These are phyloP conservation scores for Yamadazyma pseudoaaseri DNA, from an alignment of 1,139 yeast species.

Conservation along the genomic window DNA sequence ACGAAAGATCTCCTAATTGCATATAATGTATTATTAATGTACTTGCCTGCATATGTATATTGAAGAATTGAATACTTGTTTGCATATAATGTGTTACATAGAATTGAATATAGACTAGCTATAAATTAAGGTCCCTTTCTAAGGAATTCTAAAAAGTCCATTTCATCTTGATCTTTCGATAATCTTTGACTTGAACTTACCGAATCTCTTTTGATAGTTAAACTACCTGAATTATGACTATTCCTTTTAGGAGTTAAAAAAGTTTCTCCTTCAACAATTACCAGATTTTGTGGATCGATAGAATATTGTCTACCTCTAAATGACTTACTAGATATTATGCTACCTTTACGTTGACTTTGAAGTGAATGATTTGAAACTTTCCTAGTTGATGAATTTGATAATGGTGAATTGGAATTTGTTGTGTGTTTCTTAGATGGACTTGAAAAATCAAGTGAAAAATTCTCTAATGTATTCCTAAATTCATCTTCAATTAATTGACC, in stretches of 20 bases:
- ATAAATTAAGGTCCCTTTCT: slow-evolving; percentile 35
- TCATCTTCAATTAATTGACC: slow-evolving; percentile 30
- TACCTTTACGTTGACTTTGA: slow-evolving; percentile 10
- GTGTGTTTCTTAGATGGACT: slow-evolving; percentile 13
- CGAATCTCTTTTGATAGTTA: slow-evolving; percentile 11
- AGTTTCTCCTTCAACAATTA: slow-evolving; percentile 14
- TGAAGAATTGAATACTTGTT: neutral
- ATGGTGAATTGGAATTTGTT: neutral
- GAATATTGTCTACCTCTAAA: slow-evolving; percentile 16
- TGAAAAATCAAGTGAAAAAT: slow-evolving; percentile 26
- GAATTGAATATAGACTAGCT: neutral
- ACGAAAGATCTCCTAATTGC: too few species aligned
- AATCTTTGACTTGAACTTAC: slow-evolving; percentile 14
- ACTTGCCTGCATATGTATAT: neutral
- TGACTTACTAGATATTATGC: slow-evolving; percentile 12
- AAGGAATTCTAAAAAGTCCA: slow-evolving; percentile 51
- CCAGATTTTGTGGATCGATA: slow-evolving; percentile 17
- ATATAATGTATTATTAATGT: too few species aligned
- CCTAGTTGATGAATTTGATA: neutral
- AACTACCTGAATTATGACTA: slow-evolving; percentile 15
- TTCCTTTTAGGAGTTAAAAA: slow-evolving; percentile 6
- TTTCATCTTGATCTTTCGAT: slow-evolving; percentile 27
- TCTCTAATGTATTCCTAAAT: slow-evolving; percentile 31
- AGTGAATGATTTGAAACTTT: neutral
- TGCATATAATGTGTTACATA: too few species aligned